A percentile compares a stretch with the other conserved stretches of the same genome.
These are phyloP conservation scores for Obelidium mucronatum DNA, from an alignment of 192 early-diverging fungal genomes.

Conservation along the genomic window DNA sequence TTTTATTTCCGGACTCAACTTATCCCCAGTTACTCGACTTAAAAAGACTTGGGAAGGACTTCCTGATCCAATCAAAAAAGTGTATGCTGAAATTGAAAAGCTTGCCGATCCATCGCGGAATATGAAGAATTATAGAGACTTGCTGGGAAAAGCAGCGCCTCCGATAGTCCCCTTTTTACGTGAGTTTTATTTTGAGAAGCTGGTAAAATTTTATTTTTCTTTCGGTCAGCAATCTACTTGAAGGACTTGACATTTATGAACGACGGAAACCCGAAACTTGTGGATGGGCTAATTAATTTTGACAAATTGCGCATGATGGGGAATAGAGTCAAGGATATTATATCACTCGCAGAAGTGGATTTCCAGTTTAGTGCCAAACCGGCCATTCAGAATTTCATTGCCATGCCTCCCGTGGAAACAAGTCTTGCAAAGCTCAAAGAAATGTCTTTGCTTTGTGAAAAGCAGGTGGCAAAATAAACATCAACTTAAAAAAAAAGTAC, in stretches of 20 bases:
- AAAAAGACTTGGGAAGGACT: conserved; percentile 66
- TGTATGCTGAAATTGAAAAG: conserved; percentile 58
- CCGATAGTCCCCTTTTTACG: conserved; percentile 71
- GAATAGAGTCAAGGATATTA: conserved; percentile 60
- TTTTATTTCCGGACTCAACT: conserved; percentile 66
- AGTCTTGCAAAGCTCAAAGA: conserved; percentile 58
- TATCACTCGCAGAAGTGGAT: conserved; percentile 43
- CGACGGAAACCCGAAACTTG: conserved; percentile 71
- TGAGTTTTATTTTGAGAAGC: too few relatives aligned
- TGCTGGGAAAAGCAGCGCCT: conserved; percentile 50
- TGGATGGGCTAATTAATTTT: conserved; percentile 65
- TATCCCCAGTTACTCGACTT: conserved; percentile 62
- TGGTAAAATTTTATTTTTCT: conserved; percentile 54
- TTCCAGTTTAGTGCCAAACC: conserved; percentile 55
- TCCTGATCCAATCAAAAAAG: conserved; percentile 50
- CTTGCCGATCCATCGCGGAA: conserved; percentile 69
- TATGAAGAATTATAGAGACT: conserved; percentile 69
- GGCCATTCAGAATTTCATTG: conserved; percentile 60
- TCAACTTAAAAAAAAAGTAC: too few relatives aligned
- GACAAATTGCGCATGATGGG: conserved; percentile 72
- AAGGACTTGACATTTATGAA: conserved; percentile 79
- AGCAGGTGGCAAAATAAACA: conserved; percentile 30
- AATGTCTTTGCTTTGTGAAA: conserved; percentile 52
- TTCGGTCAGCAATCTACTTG: conserved; percentile 60
- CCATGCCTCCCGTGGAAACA: conserved; percentile 60